Evolutionary conservation across 2,329 filamentous ascomycete genomes (phyloP).

Genomic region (Lomentospora prolificans): DNA sequence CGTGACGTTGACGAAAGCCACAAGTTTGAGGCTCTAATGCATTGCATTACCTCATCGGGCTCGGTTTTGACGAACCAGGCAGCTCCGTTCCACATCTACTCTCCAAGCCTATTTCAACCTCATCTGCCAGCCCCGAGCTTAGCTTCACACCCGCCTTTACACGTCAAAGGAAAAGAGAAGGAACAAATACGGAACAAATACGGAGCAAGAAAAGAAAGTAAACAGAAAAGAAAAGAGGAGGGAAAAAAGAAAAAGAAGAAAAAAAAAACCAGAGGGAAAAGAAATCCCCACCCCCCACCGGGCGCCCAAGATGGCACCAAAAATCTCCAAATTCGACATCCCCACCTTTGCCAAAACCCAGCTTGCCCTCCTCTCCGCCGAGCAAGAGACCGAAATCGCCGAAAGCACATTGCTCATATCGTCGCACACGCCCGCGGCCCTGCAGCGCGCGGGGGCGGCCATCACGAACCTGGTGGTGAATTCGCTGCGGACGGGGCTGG

Average conservation of each 20-base stretch:
- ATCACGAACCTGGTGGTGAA: constrained; percentile 65
- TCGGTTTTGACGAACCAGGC: too few relatives aligned
- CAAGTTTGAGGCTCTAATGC: too few relatives aligned
- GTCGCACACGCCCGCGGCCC: constrained; percentile 55
- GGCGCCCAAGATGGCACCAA: constrained; percentile 21
- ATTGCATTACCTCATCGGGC: too few relatives aligned
- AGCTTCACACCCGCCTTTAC: too few relatives aligned
- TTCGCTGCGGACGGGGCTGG: constrained; percentile 77
- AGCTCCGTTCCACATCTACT: too few relatives aligned
- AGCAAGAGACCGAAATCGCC: constrained; percentile 62
- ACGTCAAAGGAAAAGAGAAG: too few relatives aligned
- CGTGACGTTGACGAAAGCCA: too few relatives aligned
- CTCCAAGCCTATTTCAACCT: too few relatives aligned
- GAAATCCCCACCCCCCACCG: not conserved
- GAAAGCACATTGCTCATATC: constrained; percentile 60
- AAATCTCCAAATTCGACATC: constrained; percentile 44
- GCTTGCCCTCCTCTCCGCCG: constrained; percentile 57
- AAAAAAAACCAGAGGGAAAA: not conserved
- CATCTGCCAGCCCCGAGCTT: too few relatives aligned
- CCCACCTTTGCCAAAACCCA: constrained; percentile 61
- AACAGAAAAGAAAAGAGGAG: constrained; percentile 6
- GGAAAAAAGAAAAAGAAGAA: not conserved
- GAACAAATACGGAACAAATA: too few relatives aligned
- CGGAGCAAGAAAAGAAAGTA: not conserved
- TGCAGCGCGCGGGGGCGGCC: constrained; percentile 70